Base-by-base conservation (phyloP, 441 rosid genomes). In the Populus hybrid region DNA sequence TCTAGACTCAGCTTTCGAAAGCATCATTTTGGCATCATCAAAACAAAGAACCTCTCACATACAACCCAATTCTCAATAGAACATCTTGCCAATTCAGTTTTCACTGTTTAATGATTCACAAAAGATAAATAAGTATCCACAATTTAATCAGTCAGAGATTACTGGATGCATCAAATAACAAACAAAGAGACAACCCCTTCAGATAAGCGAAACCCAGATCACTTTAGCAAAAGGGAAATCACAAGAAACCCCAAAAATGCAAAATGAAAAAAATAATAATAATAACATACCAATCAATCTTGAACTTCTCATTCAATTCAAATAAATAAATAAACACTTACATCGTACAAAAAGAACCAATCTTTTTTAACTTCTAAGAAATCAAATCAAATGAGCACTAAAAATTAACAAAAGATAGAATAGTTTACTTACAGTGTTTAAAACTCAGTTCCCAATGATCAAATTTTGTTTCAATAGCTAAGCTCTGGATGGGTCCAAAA, bases 1-100 rank as follows among this genome's bases (percentile, higher is more conserved):
- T 63, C 69, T 82, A 78, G 75, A 70, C 78, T 81, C 89, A 53
- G 34, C 64, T 75, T 76, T 80, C 26, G 90, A 83, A 70, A 79
- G 70, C 83, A 81, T 79, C 88, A 83, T 88, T 76, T 72, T 81
- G 35, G 28, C 80, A 71, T 75, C 69, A 11, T 69, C 36, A 34
- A 14, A 20, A 70, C 59, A 46, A 59, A 82, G 61, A 67, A 40
- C 74, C 65, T 76, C 24, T 40, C 67, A 78, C 57, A 28, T 12
- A 11, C 40, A 78, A 76, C 61, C 72, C 63, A 81, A 40, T 65
- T 40, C 76, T 73, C 75, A 40, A 73, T 10, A 73, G 40, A 78
- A 20, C 32, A 53, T 38, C 80, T 72, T 36, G 53, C 42, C 57
- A 73, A 16, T 70, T 75, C 74, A 67, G 71, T 24, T 3, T 61